phyloP scores from a whole-genome alignment of 768 basidiomycete genomes.

The Cyclocybe cylindracea region DNA sequence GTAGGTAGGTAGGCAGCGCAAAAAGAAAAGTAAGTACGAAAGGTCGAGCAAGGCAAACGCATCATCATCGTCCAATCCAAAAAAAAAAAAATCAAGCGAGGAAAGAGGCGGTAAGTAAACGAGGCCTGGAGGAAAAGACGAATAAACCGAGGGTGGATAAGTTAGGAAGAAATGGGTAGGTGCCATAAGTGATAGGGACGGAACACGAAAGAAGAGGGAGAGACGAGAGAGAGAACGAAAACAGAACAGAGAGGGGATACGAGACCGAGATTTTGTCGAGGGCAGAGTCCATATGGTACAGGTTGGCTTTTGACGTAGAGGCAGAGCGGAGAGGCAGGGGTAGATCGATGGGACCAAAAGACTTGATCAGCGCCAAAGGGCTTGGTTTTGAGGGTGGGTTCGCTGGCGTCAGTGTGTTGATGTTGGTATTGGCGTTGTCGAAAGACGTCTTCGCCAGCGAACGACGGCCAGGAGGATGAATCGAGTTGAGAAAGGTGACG shows the following conservation, averaged over 20 bases:
- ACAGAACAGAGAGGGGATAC: background rate
- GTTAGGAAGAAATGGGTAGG: background rate
- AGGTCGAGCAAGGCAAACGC: background rate
- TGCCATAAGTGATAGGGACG: background rate
- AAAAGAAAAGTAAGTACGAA: background rate
- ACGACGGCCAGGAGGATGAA: no score
- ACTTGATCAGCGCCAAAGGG: no score
- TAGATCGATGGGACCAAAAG: background rate
- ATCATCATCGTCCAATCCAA: no score
- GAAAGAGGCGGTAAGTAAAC: conserved; percentile 3
- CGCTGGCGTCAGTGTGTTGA: no score
- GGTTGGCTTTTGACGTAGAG: background rate
- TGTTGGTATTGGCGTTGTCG: no score
- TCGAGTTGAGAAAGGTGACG: no score
- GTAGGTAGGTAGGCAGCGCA: background rate
- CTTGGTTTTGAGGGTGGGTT: no score
- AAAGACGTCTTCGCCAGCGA: no score
- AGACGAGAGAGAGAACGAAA: background rate
- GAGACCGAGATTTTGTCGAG: background rate
- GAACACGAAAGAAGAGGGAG: background rate
- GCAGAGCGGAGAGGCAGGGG: background rate
- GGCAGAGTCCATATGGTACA: background rate
- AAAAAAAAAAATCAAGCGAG: conserved; percentile 5
- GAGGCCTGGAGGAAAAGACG: background rate
- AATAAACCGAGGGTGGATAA: background rate